These are phyloP conservation scores for Naganishia vishniacii DNA, from an alignment of 768 basidiomycete genomes.

Conservation along the genomic window DNA sequence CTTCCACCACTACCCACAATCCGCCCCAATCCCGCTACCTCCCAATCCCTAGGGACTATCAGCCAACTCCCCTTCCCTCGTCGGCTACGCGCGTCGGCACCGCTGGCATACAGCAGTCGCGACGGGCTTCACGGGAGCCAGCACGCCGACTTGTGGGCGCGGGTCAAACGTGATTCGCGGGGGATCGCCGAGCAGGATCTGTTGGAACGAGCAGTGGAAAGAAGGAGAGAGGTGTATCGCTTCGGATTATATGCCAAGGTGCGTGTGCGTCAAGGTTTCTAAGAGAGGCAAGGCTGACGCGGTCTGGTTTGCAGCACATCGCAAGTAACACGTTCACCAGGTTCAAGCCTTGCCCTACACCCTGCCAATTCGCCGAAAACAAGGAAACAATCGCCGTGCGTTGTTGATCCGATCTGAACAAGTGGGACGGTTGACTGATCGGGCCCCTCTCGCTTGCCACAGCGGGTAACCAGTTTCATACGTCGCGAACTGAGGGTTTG, in stretches of 20 bases:
- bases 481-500: slow-evolving; percentile 82
- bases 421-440: no score
- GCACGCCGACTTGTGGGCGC: slow-evolving; percentile 47
- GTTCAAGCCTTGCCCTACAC: slow-evolving; percentile 84
- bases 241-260: slow-evolving; percentile 82
- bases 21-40: slow-evolving; percentile 31
- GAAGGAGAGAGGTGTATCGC: slow-evolving; percentile 72
- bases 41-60: slow-evolving; percentile 29
- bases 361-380: slow-evolving; percentile 73
- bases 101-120: slow-evolving; percentile 41
- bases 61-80: slow-evolving; percentile 30
- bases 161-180: slow-evolving; percentile 49
- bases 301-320: slow-evolving; percentile 68
- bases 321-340: slow-evolving; percentile 80
- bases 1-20: slow-evolving; percentile 57
- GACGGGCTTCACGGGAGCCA: slow-evolving; percentile 40
- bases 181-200: slow-evolving; percentile 60
- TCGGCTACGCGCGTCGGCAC: slow-evolving; percentile 3
- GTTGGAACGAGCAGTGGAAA: slow-evolving; percentile 67
- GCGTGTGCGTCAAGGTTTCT: slow-evolving; percentile 42
- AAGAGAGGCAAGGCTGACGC: no score
- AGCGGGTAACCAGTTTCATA: slow-evolving; percentile 70
- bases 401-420: no score
- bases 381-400: slow-evolving; percentile 59
- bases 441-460: no score